Base-by-base conservation (phyloP, 106 monocot genomes). In the Alisma plantagoaquatica region DNA sequence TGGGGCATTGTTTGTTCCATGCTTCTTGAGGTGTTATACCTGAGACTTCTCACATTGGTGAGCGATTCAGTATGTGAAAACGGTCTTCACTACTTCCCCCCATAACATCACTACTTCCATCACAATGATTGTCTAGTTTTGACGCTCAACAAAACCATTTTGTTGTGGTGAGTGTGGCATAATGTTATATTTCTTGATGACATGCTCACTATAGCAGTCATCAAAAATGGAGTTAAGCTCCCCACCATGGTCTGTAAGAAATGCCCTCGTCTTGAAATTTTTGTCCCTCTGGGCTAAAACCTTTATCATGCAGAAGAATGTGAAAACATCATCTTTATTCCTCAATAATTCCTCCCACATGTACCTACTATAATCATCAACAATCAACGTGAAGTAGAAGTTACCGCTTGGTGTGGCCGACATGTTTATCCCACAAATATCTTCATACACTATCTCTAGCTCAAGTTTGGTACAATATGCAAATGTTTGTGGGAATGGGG, bases 91-190 rank as follows among this genome's bases (percentile, higher is more conserved):
- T n/a, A n/a, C n/a, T n/a, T n/a, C n/a, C n/a, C 29, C 54, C 54
- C 54, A 54, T 2, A 54, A 2, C 54, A 54, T 25, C 8, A 27
- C 11, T 28, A n/a, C 54, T 28, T 31, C n/a, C 54, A n/a, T n/a
- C n/a, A n/a, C n/a, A n/a, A n/a, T n/a, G n/a, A n/a, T n/a, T n/a
- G n/a, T n/a, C n/a, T 18, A 54, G n/a, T 54, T 54, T 54, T 17
- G 14, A 23, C 54, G 26, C 29, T 54, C 54, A 10, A 54, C 54
- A 4, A 54, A 10, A 30, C 27, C 27, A 28, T 54, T 10, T 54
- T 27, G n/a, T 18, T 54, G 29, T 17, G 29, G 29, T 2, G 54
- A 9, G 29, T 54, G 32, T 25, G 30, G 6, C 23, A 31, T 5
- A 8, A 31, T 54, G 17, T 14, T 29, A 16, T 54, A 29, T 4